Base-by-base conservation (phyloP, 106 monocot species). In the Dendrobium nobile region DNA sequence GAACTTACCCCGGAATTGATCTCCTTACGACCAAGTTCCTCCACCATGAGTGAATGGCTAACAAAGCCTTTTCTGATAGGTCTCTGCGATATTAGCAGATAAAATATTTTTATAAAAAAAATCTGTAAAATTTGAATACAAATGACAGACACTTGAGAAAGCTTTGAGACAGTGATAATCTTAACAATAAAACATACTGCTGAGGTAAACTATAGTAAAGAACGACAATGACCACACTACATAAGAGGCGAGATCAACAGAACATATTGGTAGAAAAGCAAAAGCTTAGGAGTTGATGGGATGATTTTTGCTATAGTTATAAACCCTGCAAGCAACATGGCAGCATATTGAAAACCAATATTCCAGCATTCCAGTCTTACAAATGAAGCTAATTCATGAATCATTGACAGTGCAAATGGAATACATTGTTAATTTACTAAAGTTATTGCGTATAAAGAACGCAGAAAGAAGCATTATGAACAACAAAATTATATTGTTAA, bases 51-150 rank as follows among this genome's bases (percentile, higher is more conserved):
- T 31, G 87, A 86, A 64, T 89, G 92, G 73, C 88, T 89, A 41
- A 96, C 80, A 77, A 88, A 80, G 48, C 96, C 96, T 82, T 92
- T 92, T 78, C 96, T 92, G 42, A 94, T 94, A 18, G 96, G 93
- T 79, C 84, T 87, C 96, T 96, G 82, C 64, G 82, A 22, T 1
- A 84, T 80, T 28, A 75, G 26, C 41, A 75, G 24, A 47, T 47
- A 22, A 76, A 26, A 47, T 3, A 22, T 48, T n/a, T 15, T 19
- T 76, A 26, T 76, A 26, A 75, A 0, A 22, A 19, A 74, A 74
- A 41, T 42, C 27, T 74, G 3, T 45, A 26, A 76, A 48, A 4
- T 48, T 9, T 44, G 27, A 9, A 24, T 24, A 4, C 22, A 48
- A 24, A 48, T 10, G 41, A 31, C 42, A 43, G 20, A 74, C 4